Base-by-base conservation (phyloP, 345 rosid genomes). In the Camelina laxa region DNA sequence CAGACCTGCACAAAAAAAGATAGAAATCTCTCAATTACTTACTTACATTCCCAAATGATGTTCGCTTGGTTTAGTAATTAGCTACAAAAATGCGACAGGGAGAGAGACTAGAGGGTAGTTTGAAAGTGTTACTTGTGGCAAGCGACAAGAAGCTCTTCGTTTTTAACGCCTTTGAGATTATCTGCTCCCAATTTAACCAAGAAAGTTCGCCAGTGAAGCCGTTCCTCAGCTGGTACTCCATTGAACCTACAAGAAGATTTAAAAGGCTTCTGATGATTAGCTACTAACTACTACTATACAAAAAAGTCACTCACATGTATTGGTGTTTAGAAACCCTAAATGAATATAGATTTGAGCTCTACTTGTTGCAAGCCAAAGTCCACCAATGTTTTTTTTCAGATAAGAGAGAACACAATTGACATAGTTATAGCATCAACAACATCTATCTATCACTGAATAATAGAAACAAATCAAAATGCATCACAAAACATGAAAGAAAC, bases 201-300 rank as follows among this genome's bases (percentile, higher is more conserved):
- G 89, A 92, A 95, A 38, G 98, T 82, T 75, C 98, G 77, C 97
- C 99, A 92, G 65, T 91, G 96, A 11, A 92, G 80, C 39, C 93
- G 86, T 74, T 95, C 98, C 84, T 95, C 97, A n/a, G 97, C 89
- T 6, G 96, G 92, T 73, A 95, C 97, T 79, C 99, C 98, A 84
- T 84, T 92, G 82, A 95, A 95, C 53, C 99, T 95, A 82, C 4
- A 27, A 27, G 53, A 72, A 69, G 1, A 72, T 67, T 36, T 10
- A 9, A 2, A 31, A 33, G 9, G 49, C 50, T 62, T 60, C 14
- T 30, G 19, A 35, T 50, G 69, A 67, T 15, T 67, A 39, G 24
- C 17, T 15, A 39, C 36, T 39, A 60, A 59, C 30, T 24, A 27
- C 1, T 11, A 51, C 36, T n/a, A 4, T 13, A 59, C 61, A 16